Base-by-base conservation (phyloP, 495 filamentous ascomycete genomes). In the Aspergillus bertholletiae region DNA sequence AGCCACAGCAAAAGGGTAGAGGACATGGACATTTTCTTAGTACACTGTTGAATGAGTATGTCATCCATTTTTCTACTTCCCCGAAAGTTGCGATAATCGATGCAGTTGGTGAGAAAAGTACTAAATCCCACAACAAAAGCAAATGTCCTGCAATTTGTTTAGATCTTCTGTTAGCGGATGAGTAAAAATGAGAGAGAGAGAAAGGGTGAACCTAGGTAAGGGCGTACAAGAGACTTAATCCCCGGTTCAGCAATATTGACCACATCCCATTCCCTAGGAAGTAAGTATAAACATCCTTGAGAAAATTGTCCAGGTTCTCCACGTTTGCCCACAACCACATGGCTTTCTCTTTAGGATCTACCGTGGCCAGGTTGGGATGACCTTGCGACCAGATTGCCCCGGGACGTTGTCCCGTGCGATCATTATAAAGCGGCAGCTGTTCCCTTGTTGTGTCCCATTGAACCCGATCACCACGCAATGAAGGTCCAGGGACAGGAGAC, bases 251-350 rank as follows among this genome's bases (percentile, higher is more conserved):
- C 22, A 92, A 43, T 21, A 98, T 97, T 52, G 89, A 96, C 87
- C 89, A 95, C 21, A 96, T 86, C 7, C 94, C 94, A 57, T 88
- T 83, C 0, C 89, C 89, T 20, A 84, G 70, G 67, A 88, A 98
- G 65, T 97, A 98, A 39, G 85, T 78, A 67, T 97, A 98, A 22
- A 97, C 93, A 51, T 96, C 88, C 57, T 82, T 79, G 43, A 98
- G 80, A 67, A 97, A 97, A 55, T 85, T 87, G 67, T 98, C 94
- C 54, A 98, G 73, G 64, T 97, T 94, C 41, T 85, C 82, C 27
- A 96, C 89, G 63, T 96, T 97, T 53, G 89, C 88, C 91, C 94
- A 98, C 65, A 87, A 86, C 88, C 92, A 97, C 80, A 96, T 86
- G 3, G 94, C 93, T 68, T 85, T 89, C 61, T 92, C 85, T 70